Conservation (phyloP, 2,329 filamentous ascomycete genomes). For the Pseudogymnoascus sp. region DNA sequence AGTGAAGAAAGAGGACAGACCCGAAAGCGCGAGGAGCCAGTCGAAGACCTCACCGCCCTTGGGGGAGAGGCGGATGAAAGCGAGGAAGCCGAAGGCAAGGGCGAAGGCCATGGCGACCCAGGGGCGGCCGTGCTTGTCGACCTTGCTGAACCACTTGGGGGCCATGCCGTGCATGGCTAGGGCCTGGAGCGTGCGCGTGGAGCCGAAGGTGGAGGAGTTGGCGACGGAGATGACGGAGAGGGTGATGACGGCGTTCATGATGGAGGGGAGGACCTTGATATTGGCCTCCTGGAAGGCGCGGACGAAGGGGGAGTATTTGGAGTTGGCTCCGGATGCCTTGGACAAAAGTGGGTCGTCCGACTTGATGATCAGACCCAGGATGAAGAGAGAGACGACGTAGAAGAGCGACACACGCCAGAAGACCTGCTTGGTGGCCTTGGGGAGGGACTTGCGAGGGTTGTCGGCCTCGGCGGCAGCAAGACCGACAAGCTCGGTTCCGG, state of each 20-base stretch:
- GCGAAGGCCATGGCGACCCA: slow-evolving; percentile 44
- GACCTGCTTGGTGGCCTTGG: slow-evolving; percentile 35
- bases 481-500: slow-evolving; percentile 53
- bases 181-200: slow-evolving; percentile 42
- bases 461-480: slow-evolving; percentile 49
- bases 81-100: slow-evolving; percentile 47
- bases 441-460: slow-evolving; percentile 42
- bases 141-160: slow-evolving; percentile 46
- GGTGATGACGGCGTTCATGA: slow-evolving; percentile 45
- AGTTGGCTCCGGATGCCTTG: slow-evolving; percentile 22
- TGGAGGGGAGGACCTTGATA: slow-evolving; percentile 40
- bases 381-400: slow-evolving; percentile 35
- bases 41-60: slow-evolving; percentile 41
- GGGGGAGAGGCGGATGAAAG: slow-evolving; percentile 43
- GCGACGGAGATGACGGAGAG: slow-evolving; percentile 43
- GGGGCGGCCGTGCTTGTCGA: slow-evolving; percentile 53
- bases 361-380: slow-evolving; percentile 35
- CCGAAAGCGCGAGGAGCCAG: slow-evolving; percentile 62
- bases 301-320: slow-evolving; percentile 37
- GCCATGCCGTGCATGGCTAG: slow-evolving; percentile 42
- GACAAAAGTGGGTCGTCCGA: slow-evolving; percentile 24
- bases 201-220: slow-evolving; percentile 43
- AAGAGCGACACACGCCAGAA: slow-evolving; percentile 40
- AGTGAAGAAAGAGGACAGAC: slow-evolving; percentile 62
- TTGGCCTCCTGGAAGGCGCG: slow-evolving; percentile 42